phyloP scores from a whole-genome alignment of 768 basidiomycete species.

The Tulasnella sp. region DNA sequence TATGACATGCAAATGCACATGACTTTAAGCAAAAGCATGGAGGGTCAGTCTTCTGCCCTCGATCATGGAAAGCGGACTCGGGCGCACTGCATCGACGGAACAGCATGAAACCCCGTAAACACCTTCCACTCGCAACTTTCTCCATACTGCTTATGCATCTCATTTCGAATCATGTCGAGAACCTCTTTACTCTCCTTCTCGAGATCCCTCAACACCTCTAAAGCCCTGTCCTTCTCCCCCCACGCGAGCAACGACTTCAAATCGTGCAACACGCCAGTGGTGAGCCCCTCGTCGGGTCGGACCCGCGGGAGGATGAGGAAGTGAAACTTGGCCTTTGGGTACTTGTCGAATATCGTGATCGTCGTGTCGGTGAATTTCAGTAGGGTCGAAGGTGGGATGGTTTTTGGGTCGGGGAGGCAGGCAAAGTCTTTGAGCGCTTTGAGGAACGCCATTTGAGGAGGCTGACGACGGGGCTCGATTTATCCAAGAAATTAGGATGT shows the following conservation, averaged over 20 bases:
- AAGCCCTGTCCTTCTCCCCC: constrained; percentile 42
- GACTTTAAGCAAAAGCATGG: constrained; percentile 31
- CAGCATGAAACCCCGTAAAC: constrained; percentile 75
- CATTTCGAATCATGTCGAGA: constrained; percentile 49
- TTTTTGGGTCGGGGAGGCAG: constrained; percentile 33
- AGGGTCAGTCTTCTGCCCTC: background rate
- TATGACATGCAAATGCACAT: constrained; percentile 76
- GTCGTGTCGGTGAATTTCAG: constrained; percentile 44
- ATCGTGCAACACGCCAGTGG: constrained; percentile 28
- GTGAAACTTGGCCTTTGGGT: constrained; percentile 78
- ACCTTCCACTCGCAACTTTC: constrained; percentile 33
- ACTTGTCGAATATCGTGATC: constrained; percentile 62
- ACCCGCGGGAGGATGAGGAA: constrained; percentile 72
- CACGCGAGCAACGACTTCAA: constrained; percentile 42
- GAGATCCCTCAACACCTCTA: constrained; percentile 35
- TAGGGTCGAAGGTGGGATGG: constrained; percentile 48
- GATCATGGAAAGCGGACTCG: background rate
- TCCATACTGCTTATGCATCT: constrained; percentile 61
- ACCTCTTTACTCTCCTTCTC: constrained; percentile 44
- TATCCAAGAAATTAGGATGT: no score
- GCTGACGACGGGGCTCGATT: no score
- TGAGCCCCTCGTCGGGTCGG: constrained; percentile 24
- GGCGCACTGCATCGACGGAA: constrained; percentile 76
- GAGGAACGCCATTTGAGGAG: background rate
- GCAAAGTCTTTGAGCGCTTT: constrained; percentile 37